These are phyloP conservation scores for Rutidosis leptorrhynchoides DNA, from an alignment of 129 eudicot genomes.

Conservation along the genomic window DNA sequence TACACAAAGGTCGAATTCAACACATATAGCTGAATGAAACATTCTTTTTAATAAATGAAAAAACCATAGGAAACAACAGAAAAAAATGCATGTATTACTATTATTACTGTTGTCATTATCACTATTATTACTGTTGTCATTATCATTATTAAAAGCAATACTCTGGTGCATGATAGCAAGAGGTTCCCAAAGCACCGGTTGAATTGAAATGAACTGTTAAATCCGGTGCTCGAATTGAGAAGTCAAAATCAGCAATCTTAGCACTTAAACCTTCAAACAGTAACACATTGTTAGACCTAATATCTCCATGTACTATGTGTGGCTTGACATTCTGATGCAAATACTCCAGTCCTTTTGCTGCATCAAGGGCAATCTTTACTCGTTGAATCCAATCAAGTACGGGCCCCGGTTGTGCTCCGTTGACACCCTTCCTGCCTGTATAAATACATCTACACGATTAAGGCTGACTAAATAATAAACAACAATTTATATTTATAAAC, in stretches of 20 bases:
- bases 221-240: conserved; percentile 92
- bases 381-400: conserved; percentile 94
- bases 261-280: conserved; percentile 81
- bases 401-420: conserved; percentile 99
- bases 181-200: conserved; percentile 89
- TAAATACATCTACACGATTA: background rate
- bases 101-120: too few species aligned
- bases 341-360: conserved; percentile 89
- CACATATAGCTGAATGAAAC: conserved; percentile 4
- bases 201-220: conserved; percentile 98
- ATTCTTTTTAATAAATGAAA: background rate
- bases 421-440: conserved; percentile 92
- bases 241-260: conserved; percentile 88
- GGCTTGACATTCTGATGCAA: conserved; percentile 91
- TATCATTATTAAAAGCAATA: conserved; percentile 27
- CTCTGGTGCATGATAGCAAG: conserved; percentile 97
- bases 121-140: too few species aligned
- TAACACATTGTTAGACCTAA: conserved; percentile 89
- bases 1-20: conserved; percentile 26
- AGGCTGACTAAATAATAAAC: background rate
- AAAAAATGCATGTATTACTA: background rate
- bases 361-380: conserved; percentile 89
- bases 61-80: background rate
- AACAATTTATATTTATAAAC: too few species aligned
- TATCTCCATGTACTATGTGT: conserved; percentile 77